Conservation (phyloP, 1,139 yeast genomes). For the Hyphopichia buzzinii region DNA sequence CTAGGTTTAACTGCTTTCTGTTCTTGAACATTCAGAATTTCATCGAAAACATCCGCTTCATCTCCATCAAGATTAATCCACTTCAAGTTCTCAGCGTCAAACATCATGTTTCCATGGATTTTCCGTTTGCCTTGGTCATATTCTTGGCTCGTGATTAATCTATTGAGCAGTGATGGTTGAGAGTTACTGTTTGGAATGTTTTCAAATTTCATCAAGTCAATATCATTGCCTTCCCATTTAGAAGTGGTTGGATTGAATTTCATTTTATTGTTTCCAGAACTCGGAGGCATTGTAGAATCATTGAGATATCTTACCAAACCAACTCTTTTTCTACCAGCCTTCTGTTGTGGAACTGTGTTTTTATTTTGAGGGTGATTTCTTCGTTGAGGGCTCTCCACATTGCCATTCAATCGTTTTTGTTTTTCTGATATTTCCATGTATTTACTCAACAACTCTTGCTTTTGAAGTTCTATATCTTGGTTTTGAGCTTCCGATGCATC, state of each 20-base stretch:
- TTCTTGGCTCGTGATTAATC: conserved; percentile 17
- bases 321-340: conserved; percentile 14
- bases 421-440: conserved; percentile 27
- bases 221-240: conserved; percentile 71
- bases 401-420: conserved; percentile 11
- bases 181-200: conserved; percentile 8
- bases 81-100: conserved; percentile 55
- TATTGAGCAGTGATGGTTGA: conserved; percentile 10
- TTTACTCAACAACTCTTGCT: conserved; percentile 24
- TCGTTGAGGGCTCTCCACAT: conserved; percentile 7
- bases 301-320: conserved; percentile 36
- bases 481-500: conserved; percentile 13
- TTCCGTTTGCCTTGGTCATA: conserved; percentile 13
- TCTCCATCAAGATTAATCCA: conserved; percentile 48
- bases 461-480: conserved; percentile 19
- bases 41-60: conserved; percentile 52
- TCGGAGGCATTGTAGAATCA: conserved; percentile 18
- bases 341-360: conserved; percentile 2
- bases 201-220: conserved; percentile 52
- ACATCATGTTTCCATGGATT: conserved; percentile 51
- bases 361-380: conserved; percentile 6
- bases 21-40: conserved; percentile 37
- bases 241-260: conserved; percentile 50
- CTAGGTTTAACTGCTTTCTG: background rate
- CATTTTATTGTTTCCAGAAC: conserved; percentile 36